Percentiles rank a stretch among this genome's conserved stretches.
phyloP scores from a whole-genome alignment of 495 filamentous ascomycete species.

The Cairneyella variabilis region DNA sequence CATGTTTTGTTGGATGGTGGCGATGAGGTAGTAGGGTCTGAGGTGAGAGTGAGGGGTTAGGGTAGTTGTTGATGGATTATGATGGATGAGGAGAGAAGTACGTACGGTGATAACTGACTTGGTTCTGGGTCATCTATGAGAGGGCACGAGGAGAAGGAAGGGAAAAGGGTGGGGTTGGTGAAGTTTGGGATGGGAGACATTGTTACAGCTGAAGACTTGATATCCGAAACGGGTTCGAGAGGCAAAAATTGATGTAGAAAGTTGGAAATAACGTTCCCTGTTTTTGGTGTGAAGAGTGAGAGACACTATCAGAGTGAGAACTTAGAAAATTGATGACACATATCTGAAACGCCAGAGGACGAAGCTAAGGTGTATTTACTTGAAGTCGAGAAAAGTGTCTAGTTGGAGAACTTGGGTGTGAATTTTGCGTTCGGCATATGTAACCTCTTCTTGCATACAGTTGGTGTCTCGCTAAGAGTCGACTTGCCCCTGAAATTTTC shows the following conservation, averaged over 20 bases:
- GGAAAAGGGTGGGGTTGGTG: constrained; percentile 15
- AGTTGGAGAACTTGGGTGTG: background rate
- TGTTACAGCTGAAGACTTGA: background rate
- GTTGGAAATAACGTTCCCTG: background rate
- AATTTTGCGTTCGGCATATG: background rate
- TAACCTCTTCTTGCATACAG: background rate
- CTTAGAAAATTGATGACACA: background rate
- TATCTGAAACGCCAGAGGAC: constrained; percentile 1
- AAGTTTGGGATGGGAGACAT: constrained; percentile 14
- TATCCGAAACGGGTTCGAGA: background rate
- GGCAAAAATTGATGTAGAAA: background rate
- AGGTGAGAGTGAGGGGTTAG: background rate
- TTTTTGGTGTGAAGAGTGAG: background rate
- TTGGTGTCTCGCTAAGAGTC: background rate
- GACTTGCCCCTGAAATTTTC: background rate
- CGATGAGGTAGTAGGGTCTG: constrained; percentile 14
- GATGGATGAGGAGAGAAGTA: too few relatives aligned
- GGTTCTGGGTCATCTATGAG: background rate
- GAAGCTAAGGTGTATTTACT: background rate
- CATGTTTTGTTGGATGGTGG: constrained; percentile 21
- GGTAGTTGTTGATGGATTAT: background rate
- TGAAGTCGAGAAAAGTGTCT: background rate
- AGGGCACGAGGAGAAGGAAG: constrained; percentile 12
- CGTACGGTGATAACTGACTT: too few relatives aligned
- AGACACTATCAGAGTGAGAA: background rate